Conservation (phyloP, 129 eudicot species). For the Pittosporum tobira region DNA sequence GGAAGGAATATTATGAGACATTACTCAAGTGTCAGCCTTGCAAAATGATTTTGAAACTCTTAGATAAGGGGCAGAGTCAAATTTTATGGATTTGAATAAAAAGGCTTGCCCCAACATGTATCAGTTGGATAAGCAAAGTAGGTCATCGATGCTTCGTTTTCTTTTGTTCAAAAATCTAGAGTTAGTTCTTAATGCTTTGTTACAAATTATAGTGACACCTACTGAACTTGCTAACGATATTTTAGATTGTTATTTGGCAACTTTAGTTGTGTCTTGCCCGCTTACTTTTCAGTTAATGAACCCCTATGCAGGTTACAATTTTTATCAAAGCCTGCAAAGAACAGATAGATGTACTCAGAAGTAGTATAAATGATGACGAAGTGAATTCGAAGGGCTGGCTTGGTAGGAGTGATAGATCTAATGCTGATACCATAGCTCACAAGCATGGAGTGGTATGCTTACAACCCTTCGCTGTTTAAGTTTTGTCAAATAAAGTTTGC, state of each 20-base stretch:
- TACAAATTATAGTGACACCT: neutral
- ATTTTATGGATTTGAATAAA: neutral
- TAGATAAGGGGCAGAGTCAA: neutral
- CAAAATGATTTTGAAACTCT: neutral
- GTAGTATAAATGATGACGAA: constrained; percentile 67
- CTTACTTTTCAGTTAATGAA: neutral
- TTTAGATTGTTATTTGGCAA: neutral
- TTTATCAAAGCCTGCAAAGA: constrained; percentile 89
- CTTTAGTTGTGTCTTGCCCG: neutral
- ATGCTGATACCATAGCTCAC: constrained; percentile 87
- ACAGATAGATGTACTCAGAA: constrained; percentile 73
- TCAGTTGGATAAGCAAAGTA: neutral
- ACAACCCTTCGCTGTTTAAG: neutral
- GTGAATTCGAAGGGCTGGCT: constrained; percentile 82
- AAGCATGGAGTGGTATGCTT: constrained; percentile 92
- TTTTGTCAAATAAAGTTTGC: too few species aligned
- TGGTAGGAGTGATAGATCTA: constrained; percentile 51
- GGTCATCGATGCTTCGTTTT: neutral
- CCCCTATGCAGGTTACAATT: constrained; percentile 59
- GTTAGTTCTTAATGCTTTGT: neutral
- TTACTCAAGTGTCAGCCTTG: neutral
- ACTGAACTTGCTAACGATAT: neutral
- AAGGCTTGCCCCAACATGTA: neutral
- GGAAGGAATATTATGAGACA: neutral
- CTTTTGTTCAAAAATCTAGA: neutral